Evolutionary conservation across 768 basidiomycete genomes (phyloP).

Genomic region (Termitomyces sp.): DNA sequence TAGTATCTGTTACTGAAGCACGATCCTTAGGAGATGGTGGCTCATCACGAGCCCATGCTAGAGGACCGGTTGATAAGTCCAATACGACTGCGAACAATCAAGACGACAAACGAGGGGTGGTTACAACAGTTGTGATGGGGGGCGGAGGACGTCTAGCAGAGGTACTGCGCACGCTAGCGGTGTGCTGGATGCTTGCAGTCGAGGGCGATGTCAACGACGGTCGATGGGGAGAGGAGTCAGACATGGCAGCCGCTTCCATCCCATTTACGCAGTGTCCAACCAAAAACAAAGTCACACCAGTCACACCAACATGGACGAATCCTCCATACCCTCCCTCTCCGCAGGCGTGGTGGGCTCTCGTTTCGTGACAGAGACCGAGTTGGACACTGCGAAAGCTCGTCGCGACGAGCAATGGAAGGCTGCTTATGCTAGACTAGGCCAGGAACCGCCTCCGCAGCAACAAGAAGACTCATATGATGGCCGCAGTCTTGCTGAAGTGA

Average conservation of each 20-base stretch:
- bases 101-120: slow-evolving; percentile 57
- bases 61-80: neutral
- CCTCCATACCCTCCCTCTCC: slow-evolving; percentile 63
- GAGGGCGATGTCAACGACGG: slow-evolving; percentile 27
- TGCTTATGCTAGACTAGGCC: slow-evolving; percentile 82
- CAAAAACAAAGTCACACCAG: slow-evolving; percentile 6
- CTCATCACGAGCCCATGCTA: slow-evolving; percentile 84
- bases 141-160: slow-evolving; percentile 31
- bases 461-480: slow-evolving; percentile 78
- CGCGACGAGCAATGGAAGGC: slow-evolving; percentile 88
- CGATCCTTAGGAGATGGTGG: slow-evolving; percentile 66
- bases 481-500: slow-evolving; percentile 83
- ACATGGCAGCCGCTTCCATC: slow-evolving; percentile 18
- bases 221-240: slow-evolving; percentile 26
- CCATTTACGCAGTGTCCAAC: neutral
- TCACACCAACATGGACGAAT: slow-evolving; percentile 46
- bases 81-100: slow-evolving; percentile 4
- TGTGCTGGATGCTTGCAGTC: slow-evolving; percentile 26
- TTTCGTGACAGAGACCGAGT: slow-evolving; percentile 75
- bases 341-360: slow-evolving; percentile 73
- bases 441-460: slow-evolving; percentile 76
- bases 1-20: slow-evolving; percentile 19
- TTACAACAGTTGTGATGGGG: slow-evolving; percentile 51
- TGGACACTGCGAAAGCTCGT: slow-evolving; percentile 65
- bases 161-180: slow-evolving; percentile 25